These are phyloP conservation scores for Crucihimalaya himalaica DNA, from an alignment of 345 rosid genomes.

Conservation along the genomic window DNA sequence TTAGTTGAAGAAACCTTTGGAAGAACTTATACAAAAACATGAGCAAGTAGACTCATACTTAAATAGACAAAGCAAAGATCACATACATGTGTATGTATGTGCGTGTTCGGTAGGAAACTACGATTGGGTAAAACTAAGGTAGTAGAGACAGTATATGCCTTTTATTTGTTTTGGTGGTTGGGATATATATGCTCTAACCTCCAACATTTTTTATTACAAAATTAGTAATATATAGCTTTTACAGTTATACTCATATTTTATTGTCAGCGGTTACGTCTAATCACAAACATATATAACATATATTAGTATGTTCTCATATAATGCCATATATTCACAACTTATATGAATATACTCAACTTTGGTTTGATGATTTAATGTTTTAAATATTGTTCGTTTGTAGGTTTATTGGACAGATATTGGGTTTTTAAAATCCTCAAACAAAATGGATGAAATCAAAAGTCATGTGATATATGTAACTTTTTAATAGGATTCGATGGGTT, in stretches of 20 bases:
- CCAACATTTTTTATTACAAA: constrained; percentile 13
- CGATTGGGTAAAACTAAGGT: constrained; percentile 9
- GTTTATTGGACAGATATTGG: neutral
- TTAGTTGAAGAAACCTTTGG: neutral
- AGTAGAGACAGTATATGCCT: neutral
- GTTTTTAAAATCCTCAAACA: neutral
- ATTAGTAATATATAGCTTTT: constrained; percentile 5
- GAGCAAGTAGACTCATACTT: constrained; percentile 24
- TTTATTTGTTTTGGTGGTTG: constrained; percentile 37
- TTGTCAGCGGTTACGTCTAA: neutral
- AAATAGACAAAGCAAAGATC: constrained; percentile 17
- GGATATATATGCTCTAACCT: constrained; percentile 32
- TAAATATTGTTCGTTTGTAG: neutral
- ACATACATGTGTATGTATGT: constrained; percentile 13
- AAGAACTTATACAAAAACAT: neutral
- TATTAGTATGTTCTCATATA: neutral
- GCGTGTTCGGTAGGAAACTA: constrained; percentile 14
- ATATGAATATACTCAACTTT: neutral
- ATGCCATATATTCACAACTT: neutral
- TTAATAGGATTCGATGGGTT: neutral
- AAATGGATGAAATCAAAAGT: neutral
- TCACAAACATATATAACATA: neutral
- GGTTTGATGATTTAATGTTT: neutral
- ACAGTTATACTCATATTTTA: neutral
- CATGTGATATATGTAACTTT: neutral